Percentiles rank a stretch among this genome's conserved stretches.
Conservation (phyloP, 2,329 filamentous ascomycete species). For the Xylariomycetidae sp. region DNA sequence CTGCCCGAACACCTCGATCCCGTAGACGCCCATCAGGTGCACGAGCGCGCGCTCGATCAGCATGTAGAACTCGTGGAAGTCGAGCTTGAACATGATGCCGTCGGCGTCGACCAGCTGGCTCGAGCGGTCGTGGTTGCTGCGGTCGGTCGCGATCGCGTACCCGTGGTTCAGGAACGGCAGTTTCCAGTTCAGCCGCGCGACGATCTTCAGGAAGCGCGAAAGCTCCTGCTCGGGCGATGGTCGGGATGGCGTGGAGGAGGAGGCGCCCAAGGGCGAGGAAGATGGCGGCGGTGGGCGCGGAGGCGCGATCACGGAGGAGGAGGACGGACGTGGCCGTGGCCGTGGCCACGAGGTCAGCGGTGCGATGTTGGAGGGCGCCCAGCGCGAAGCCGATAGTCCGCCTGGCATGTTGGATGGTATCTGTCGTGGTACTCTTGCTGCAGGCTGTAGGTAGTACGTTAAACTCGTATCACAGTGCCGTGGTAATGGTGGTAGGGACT, state of each 20-base stretch:
- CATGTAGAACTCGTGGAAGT: slow-evolving; percentile 72
- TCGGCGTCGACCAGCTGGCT: slow-evolving; percentile 21
- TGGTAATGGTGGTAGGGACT: no score
- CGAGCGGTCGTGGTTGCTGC: slow-evolving; percentile 30
- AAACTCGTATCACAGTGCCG: no score
- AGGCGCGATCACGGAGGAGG: slow-evolving; percentile 2
- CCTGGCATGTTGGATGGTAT: no score
- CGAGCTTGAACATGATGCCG: slow-evolving; percentile 69
- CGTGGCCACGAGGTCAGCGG: slow-evolving; percentile 9
- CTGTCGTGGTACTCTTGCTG: no score
- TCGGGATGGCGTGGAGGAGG: background rate
- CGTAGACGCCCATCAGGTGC: slow-evolving; percentile 58
- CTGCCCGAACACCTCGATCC: slow-evolving; percentile 39
- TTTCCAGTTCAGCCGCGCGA: slow-evolving; percentile 58
- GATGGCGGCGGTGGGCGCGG: slow-evolving; percentile 2
- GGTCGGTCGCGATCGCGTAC: slow-evolving; percentile 45
- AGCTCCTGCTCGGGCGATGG: slow-evolving; percentile 35
- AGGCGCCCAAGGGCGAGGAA: slow-evolving; percentile 2
- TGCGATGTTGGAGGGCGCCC: slow-evolving; percentile 10
- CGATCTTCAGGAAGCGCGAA: slow-evolving; percentile 53
- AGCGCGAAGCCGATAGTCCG: slow-evolving; percentile 18
- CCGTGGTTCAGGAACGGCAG: slow-evolving; percentile 51
- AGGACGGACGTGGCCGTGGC: slow-evolving; percentile 4
- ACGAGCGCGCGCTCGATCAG: slow-evolving; percentile 66
- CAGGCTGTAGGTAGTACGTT: no score